Evolutionary conservation across 176 grass and related monocot genomes (phyloP).

Genomic region (Pharus latifolius): DNA sequence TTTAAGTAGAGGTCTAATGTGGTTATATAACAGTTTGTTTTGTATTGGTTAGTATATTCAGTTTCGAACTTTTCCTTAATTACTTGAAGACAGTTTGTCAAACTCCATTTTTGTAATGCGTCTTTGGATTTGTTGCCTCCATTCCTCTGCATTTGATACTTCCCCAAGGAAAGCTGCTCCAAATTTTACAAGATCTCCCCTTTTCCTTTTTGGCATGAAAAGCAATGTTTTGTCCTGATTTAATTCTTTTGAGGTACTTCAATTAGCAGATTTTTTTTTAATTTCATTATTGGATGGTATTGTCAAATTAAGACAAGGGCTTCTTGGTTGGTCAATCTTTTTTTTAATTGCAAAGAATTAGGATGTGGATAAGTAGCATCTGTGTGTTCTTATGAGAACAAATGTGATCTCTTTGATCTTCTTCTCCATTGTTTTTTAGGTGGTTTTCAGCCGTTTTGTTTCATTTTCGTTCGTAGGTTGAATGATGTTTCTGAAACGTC

Average conservation of each 20-base stretch:
- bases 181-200: neutral
- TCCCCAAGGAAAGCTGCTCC: neutral
- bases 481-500: neutral
- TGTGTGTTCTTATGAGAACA: neutral
- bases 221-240: neutral
- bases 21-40: conserved; percentile 1
- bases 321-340: too few species aligned
- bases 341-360: neutral
- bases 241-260: neutral
- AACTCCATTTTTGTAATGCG: neutral
- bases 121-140: neutral
- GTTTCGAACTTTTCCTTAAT: neutral
- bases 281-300: neutral
- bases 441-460: neutral
- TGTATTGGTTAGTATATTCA: conserved; percentile 2
- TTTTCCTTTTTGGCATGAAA: neutral
- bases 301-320: too few species aligned
- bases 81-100: conserved; percentile 20
- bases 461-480: neutral
- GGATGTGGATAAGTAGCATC: neutral
- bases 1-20: neutral
- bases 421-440: neutral
- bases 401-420: neutral
- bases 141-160: neutral
- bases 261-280: neutral